These are phyloP conservation scores for Fraxinus dipetala DNA, from an alignment of 305 asterid species.

Conservation along the genomic window DNA sequence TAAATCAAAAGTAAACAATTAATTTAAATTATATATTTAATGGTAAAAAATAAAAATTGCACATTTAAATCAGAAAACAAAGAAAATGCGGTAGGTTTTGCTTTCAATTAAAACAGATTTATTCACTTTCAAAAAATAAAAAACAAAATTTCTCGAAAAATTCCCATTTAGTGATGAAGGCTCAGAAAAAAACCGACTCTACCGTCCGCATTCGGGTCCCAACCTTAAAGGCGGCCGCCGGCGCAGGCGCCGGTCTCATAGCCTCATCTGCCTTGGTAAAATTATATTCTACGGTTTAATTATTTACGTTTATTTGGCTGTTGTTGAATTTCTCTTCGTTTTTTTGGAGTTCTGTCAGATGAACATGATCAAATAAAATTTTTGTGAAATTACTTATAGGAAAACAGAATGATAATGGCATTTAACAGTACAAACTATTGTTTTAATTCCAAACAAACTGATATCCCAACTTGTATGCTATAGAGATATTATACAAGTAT, in stretches of 20 bases:
- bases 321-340: neutral
- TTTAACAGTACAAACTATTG: neutral
- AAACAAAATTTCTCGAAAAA: neutral
- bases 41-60: no score
- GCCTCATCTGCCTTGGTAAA: neutral
- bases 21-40: no score
- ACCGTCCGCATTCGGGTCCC: constrained; percentile 22
- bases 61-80: no score
- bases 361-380: neutral
- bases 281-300: neutral
- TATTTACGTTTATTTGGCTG: neutral
- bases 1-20: neutral
- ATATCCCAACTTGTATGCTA: constrained; percentile 12
- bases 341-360: neutral
- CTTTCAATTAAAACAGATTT: neutral
- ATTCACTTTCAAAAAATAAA: neutral
- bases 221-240: neutral
- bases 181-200: constrained; percentile 21
- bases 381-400: neutral
- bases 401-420: neutral
- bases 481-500: constrained; percentile 2
- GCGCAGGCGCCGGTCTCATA: constrained; percentile 11
- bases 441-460: neutral
- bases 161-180: constrained; percentile 18
- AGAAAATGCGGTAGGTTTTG: neutral